Base-by-base conservation (phyloP, 78 protist genomes). In the Tieghemostelium lacteum region DNA sequence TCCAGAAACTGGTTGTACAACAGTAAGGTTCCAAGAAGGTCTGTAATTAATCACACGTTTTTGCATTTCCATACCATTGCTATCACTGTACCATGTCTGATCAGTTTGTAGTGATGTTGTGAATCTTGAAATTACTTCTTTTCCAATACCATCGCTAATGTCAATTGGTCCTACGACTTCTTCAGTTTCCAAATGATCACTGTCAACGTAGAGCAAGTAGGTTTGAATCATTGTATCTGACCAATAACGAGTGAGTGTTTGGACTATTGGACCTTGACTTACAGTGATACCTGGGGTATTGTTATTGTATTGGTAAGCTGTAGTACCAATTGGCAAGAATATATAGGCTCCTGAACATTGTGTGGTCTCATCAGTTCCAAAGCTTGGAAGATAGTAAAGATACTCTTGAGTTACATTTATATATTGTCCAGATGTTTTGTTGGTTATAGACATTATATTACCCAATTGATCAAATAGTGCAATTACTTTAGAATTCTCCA, bases 301-400 rank as follows among this genome's bases (percentile, higher is more conserved):
- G 28, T 50, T 50, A 55, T 52, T 37, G 49, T 54, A 64, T 1
- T 19, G 26, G 37, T 22, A 40, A 2, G 80, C 49, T 50, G 2
- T 16, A 14, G 37, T 40, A 28, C 19, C 65, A 26, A 86, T 63
- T 16, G 97, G 96, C 40, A 96, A 83, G 94, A 96, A 96, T 65
- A 96, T 96, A 92, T 96, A 96, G 58, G 97, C 97, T 12, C 97
- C 97, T 5, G 86, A 65, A 42, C 73, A 54, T 89, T 95, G 97
- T n/a, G 22, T 37, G 16, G 85, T 83, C 24, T 6, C 12, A 28
- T 5, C 0, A 57, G 67, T 36, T 22, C 94, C 94, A 24, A 29
- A 22, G 28, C 75, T 80, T 50, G 85, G 39, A 36, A 10, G 39
- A 69, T 95, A 89, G 80, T 26, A 87, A 31, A 75, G 0, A 28